These are phyloP conservation scores for Oryza meridionalis DNA, from an alignment of 176 grass and related monocot species.

Conservation along the genomic window DNA sequence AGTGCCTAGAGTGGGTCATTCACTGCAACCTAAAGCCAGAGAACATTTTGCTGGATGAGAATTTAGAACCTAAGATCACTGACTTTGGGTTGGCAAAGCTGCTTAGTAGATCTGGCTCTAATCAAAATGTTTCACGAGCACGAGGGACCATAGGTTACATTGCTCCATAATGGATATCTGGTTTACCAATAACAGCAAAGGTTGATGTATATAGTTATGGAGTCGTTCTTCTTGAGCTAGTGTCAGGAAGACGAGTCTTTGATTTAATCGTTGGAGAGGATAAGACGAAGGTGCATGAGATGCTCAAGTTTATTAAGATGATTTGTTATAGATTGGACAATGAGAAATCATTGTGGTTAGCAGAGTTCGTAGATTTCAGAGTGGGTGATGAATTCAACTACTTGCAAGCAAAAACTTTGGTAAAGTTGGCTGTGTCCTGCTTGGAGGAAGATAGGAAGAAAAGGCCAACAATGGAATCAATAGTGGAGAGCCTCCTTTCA, in stretches of 20 bases:
- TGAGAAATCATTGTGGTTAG: slow-evolving; percentile 35
- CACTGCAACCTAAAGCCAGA: too few species aligned
- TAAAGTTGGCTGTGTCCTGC: slow-evolving; percentile 50
- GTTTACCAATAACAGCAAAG: too few species aligned
- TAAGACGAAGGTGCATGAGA: slow-evolving; percentile 17
- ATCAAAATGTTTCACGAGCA: too few species aligned
- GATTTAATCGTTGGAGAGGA: slow-evolving; percentile 35
- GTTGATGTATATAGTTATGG: too few species aligned
- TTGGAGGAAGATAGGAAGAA: slow-evolving; percentile 51
- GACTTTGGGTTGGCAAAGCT: too few species aligned
- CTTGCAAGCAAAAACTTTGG: slow-evolving; percentile 28
- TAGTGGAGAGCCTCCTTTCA: slow-evolving; percentile 45
- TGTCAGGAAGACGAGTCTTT: slow-evolving; percentile 32
- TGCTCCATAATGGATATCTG: too few species aligned
- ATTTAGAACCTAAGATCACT: too few species aligned
- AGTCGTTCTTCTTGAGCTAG: too few species aligned
- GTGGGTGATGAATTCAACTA: slow-evolving; percentile 33
- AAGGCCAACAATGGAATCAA: slow-evolving; percentile 52
- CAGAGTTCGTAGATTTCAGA: slow-evolving; percentile 49
- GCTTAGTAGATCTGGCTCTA: too few species aligned
- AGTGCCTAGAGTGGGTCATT: background rate
- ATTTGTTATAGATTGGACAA: slow-evolving; percentile 27
- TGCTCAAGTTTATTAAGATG: slow-evolving; percentile 39
- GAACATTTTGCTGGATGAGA: too few species aligned
- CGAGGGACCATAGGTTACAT: too few species aligned